Evolutionary conservation across 768 basidiomycete genomes (phyloP).

Genomic region (Austroboletus eburneus): DNA sequence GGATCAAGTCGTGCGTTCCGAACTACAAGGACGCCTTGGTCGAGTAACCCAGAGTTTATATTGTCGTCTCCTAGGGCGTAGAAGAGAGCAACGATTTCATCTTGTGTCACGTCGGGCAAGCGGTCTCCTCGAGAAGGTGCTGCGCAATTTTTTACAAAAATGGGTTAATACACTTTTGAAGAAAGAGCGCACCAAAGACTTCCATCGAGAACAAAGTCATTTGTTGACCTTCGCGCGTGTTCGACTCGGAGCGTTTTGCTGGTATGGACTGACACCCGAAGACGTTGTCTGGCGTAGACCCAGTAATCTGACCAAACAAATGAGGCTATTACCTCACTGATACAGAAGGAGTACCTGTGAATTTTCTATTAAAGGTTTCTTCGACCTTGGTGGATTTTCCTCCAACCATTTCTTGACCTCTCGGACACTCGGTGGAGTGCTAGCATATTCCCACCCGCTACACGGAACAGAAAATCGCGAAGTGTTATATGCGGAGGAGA

Average conservation of each 20-base stretch:
- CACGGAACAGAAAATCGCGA: slow-evolving; percentile 28
- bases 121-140: slow-evolving; percentile 56
- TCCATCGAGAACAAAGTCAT: slow-evolving; percentile 85
- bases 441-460: slow-evolving; percentile 80
- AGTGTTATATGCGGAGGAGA: neutral
- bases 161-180: neutral
- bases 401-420: slow-evolving; percentile 55
- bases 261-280: slow-evolving; percentile 66
- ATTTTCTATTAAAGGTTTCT: slow-evolving; percentile 23
- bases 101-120: slow-evolving; percentile 58
- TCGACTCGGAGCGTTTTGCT: slow-evolving; percentile 34
- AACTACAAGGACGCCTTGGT: slow-evolving; percentile 54
- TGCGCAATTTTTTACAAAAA: slow-evolving; percentile 22
- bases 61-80: slow-evolving; percentile 60
- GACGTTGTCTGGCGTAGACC: slow-evolving; percentile 69
- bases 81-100: slow-evolving; percentile 61
- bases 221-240: slow-evolving; percentile 56
- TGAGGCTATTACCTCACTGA: neutral
- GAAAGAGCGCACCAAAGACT: slow-evolving; percentile 63
- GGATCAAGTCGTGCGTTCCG: slow-evolving; percentile 36
- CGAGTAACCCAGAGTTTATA: slow-evolving; percentile 24
- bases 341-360: slow-evolving; percentile 47
- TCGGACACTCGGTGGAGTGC: slow-evolving; percentile 57
- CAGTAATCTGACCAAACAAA: slow-evolving; percentile 50
- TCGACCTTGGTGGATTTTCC: slow-evolving; percentile 16